Conservation (phyloP, 768 basidiomycete species). For the Macrolepiota albuminosa region DNA sequence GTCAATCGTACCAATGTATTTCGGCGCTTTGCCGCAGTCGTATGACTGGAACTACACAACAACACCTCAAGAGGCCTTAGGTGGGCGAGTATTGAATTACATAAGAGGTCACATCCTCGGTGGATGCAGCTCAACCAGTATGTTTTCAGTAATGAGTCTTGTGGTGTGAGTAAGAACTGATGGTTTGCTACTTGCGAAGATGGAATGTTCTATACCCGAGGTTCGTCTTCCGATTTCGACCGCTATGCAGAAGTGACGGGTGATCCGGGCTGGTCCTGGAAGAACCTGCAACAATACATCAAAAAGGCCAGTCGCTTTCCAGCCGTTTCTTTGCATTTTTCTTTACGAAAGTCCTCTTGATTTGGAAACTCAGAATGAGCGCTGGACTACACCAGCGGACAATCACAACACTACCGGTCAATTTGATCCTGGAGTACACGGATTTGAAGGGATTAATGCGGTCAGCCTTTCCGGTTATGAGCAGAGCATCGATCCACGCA, state of each 20-base stretch:
- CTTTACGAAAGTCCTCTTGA: not conserved
- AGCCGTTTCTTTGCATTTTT: not conserved
- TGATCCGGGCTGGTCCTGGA: not conserved
- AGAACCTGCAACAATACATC: not conserved
- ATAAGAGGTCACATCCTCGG: slow-evolving; percentile 27
- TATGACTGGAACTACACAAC: not conserved
- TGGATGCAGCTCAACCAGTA: slow-evolving; percentile 27
- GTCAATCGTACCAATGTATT: not conserved
- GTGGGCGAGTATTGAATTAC: slow-evolving; percentile 12
- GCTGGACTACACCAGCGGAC: slow-evolving; percentile 29
- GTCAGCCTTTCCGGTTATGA: slow-evolving; percentile 30
- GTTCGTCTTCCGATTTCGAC: not conserved
- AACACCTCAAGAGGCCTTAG: not conserved
- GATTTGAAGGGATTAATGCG: slow-evolving; percentile 25
- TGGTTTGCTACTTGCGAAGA: not conserved
- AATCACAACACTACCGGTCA: slow-evolving; percentile 32
- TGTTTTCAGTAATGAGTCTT: slow-evolving; percentile 1
- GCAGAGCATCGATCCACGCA: slow-evolving; percentile 23
- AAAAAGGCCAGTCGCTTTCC: not conserved
- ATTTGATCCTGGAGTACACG: slow-evolving; percentile 32
- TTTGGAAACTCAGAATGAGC: slow-evolving; percentile 27
- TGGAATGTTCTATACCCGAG: not conserved
- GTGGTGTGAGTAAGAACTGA: not conserved
- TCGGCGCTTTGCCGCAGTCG: not conserved
- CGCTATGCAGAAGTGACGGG: not conserved